These are phyloP conservation scores for Xanthoconium purpureum DNA, from an alignment of 768 basidiomycete genomes.

Conservation along the genomic window DNA sequence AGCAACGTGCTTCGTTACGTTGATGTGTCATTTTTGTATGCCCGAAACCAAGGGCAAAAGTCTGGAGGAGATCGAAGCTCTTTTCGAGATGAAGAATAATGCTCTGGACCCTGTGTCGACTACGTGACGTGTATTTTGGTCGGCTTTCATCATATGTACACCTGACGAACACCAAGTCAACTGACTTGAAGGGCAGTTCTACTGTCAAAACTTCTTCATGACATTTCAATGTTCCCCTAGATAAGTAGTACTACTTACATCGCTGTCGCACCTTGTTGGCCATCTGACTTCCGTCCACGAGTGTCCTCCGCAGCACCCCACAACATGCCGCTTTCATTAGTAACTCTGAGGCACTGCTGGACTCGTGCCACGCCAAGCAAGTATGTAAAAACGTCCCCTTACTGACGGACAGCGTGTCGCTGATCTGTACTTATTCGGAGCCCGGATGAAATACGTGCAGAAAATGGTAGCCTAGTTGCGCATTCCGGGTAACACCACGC, in stretches of 20 bases:
- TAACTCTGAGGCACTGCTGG: background rate
- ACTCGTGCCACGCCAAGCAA: background rate
- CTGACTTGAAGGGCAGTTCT: background rate
- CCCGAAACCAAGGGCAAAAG: slow-evolving; percentile 46
- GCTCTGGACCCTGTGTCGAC: background rate
- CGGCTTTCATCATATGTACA: background rate
- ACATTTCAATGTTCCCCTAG: background rate
- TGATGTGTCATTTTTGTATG: slow-evolving; percentile 38
- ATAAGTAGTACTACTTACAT: background rate
- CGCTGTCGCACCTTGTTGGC: background rate
- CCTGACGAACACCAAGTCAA: background rate
- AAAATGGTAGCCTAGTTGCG: background rate
- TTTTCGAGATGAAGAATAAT: slow-evolving; percentile 30
- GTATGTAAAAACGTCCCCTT: background rate
- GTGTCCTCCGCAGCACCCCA: background rate
- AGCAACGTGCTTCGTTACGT: slow-evolving; percentile 35
- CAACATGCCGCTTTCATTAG: background rate
- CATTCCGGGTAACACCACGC: background rate
- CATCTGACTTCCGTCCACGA: background rate
- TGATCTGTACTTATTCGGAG: background rate
- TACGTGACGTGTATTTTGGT: background rate
- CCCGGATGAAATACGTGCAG: background rate
- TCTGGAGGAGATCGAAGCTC: slow-evolving; percentile 40
- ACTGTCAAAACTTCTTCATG: background rate
- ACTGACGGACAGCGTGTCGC: slow-evolving; percentile 10